Conservation (phyloP, 306 rosid species). For the Inga oerstediana region DNA sequence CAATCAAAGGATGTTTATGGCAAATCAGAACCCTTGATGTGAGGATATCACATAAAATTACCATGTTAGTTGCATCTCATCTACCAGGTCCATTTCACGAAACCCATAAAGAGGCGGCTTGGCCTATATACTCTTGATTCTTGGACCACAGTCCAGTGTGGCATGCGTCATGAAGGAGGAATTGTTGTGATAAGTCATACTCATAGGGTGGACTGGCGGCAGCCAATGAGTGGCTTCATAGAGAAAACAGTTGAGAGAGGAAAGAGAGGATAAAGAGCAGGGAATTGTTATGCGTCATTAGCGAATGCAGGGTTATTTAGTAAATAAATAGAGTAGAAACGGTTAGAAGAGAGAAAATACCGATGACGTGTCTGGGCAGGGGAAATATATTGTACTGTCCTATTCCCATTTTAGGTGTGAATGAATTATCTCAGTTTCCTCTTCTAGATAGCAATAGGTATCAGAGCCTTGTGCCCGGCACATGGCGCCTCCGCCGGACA, state of each 20-base stretch:
- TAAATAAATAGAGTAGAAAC: too few relatives aligned
- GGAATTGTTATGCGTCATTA: background rate
- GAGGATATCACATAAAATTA: background rate
- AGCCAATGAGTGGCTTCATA: background rate
- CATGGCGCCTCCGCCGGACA: too few relatives aligned
- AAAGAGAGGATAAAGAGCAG: too few relatives aligned
- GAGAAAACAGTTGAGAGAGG: too few relatives aligned
- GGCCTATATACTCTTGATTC: background rate
- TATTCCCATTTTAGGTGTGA: too few relatives aligned
- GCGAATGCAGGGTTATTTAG: too few relatives aligned
- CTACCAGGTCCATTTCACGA: background rate
- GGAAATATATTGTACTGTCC: too few relatives aligned
- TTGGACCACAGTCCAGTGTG: background rate
- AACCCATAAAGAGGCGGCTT: background rate
- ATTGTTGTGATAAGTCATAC: background rate
- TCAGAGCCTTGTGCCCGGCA: too few relatives aligned
- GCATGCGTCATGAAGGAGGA: background rate
- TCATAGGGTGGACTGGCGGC: background rate
- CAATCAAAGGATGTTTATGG: slow-evolving; percentile 15
- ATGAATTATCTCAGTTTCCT: too few relatives aligned
- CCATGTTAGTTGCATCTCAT: background rate
- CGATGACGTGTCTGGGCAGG: too few relatives aligned
- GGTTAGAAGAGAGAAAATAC: too few relatives aligned
- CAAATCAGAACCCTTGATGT: background rate
- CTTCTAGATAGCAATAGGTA: too few relatives aligned